Conservation (phyloP, 768 basidiomycete genomes). For the Agaricus sinodeliciosus region DNA sequence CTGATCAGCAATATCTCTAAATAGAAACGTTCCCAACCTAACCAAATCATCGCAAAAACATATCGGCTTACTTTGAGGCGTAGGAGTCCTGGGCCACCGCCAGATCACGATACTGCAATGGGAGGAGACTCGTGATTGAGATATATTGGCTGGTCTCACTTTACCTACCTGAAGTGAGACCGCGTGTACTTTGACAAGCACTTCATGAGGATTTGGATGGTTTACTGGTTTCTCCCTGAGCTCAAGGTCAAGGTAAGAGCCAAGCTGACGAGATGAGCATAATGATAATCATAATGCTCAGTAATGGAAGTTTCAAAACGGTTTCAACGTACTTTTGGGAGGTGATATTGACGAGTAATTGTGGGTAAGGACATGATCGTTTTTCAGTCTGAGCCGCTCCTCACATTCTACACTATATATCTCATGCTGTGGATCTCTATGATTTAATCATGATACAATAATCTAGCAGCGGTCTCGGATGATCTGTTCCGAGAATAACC, state of each 20-base stretch:
- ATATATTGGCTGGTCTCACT: neutral
- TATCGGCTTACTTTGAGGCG: neutral
- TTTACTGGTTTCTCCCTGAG: conserved; percentile 20
- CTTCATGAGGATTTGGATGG: conserved; percentile 37
- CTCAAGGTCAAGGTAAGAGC: conserved; percentile 17
- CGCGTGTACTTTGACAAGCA: conserved; percentile 49
- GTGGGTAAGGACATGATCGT: neutral
- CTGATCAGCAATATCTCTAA: conserved; percentile 10
- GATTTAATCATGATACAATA: no score
- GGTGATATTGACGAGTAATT: conserved; percentile 2
- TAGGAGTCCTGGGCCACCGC: conserved; percentile 30
- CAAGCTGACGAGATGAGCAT: conserved; percentile 14
- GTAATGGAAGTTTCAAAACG: neutral
- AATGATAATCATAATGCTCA: no score
- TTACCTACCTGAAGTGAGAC: conserved; percentile 44
- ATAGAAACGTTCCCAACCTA: no score
- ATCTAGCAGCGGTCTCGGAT: no score
- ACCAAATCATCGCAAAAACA: no score
- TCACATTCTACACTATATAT: no score
- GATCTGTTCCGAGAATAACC: no score
- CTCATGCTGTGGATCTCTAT: conserved; percentile 27
- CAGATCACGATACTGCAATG: conserved; percentile 44
- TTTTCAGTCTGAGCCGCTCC: neutral
- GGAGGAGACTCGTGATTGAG: neutral
- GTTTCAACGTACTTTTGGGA: neutral